Base-by-base conservation (phyloP, 2,329 filamentous ascomycete genomes). In the Aureobasidium sp. region DNA sequence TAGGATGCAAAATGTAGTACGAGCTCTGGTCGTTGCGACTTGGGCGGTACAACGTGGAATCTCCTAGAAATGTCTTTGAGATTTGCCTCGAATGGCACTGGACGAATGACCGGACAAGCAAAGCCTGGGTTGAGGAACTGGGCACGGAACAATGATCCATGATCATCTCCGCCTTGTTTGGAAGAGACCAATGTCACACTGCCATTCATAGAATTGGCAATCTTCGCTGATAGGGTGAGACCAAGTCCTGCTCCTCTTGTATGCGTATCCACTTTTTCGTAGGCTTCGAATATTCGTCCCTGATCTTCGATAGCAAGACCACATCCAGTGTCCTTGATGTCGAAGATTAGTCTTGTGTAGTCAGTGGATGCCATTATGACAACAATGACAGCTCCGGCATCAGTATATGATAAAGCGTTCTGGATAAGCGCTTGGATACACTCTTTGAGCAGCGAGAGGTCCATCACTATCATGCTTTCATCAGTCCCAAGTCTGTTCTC, bases 371-470 rank as follows among this genome's bases (percentile, higher is more conserved):
- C 61, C 0, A 72, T 72, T 0, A 74, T 65, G 0, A 66, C 72
- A 1, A 79, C 68, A 3, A 71, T 68, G 2, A 78, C 70, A 1
- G 72, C 67, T 9, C 77, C 76, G 4, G 70, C 59, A 4, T 66
- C 62, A 1, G 76, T 75, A 36, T 75, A 75, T 29, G 78, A 76
- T 0, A 79, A 67, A 0, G 77, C 75, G 48, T 79, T 79, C 5
- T 73, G 59, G 3, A 79, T 63, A 0, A 79, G 63, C 0, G 76
- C 74, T 3, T 77, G 72, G 0, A 79, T 61, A 44, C 75, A 76
- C 41, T 79, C 75, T n/a, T 76, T 70, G 5, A 79, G 69, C 0
- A 79, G 66, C 1, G 66, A 68, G 14, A 76, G 62, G 47, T 80
- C 76, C 5, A 74, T 68, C 1, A 67, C 66, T 4, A 78, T 62